Evolutionary conservation across 2,329 filamentous ascomycete species (phyloP).

Genomic region (Phialocephala sp.): DNA sequence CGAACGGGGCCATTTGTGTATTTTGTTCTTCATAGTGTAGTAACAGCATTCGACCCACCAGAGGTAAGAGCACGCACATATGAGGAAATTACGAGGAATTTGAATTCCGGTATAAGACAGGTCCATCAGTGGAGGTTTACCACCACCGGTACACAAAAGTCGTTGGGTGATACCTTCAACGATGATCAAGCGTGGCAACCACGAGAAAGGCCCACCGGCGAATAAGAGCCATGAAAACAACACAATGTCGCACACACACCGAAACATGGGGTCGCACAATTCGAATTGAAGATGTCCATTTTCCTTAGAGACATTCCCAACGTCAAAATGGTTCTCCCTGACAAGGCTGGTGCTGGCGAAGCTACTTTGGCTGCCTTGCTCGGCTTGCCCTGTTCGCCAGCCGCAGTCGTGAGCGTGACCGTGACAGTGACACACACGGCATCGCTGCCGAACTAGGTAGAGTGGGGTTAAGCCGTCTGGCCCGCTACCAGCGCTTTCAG

Average conservation of each 20-base stretch:
- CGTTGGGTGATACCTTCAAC: not conserved
- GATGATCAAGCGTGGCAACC: not conserved
- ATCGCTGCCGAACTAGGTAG: not conserved
- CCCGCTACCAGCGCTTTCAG: not conserved
- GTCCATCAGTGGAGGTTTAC: not conserved
- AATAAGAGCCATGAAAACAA: not conserved
- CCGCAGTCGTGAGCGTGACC: too few relatives aligned
- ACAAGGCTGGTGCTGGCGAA: slow-evolving; percentile 5
- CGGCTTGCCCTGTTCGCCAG: not conserved
- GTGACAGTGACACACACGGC: too few relatives aligned
- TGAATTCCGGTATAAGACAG: not conserved
- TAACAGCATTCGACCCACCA: not conserved
- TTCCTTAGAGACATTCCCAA: not conserved
- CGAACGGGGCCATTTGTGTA: not conserved
- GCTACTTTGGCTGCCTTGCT: not conserved
- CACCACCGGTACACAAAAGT: not conserved
- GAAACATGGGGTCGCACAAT: not conserved
- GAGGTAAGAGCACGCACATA: not conserved
- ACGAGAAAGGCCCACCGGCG: not conserved
- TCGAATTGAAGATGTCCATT: not conserved
- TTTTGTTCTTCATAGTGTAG: slow-evolving; percentile 6
- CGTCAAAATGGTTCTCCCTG: not conserved
- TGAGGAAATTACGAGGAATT: not conserved
- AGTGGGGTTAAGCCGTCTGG: not conserved
- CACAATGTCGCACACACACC: not conserved